Evolutionary conservation across 768 basidiomycete genomes (phyloP).

Genomic region (Lactarius hatsudake): DNA sequence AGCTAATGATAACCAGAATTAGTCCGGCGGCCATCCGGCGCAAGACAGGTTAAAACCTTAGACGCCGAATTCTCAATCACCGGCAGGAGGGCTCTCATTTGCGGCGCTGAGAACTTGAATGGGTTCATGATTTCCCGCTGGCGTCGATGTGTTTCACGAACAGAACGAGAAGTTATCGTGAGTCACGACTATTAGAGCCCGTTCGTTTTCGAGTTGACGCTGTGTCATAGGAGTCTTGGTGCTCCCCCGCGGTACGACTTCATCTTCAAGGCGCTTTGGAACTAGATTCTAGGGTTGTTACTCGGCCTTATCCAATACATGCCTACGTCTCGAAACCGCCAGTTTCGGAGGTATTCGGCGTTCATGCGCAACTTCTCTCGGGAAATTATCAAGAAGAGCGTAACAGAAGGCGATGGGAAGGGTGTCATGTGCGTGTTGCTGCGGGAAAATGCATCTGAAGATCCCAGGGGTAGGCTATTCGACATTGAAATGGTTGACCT

Average conservation of each 20-base stretch:
- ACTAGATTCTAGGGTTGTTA: constrained; percentile 20
- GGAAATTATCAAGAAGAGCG: constrained; percentile 17
- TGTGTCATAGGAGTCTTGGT: neutral
- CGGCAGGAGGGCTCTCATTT: constrained; percentile 29
- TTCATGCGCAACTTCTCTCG: constrained; percentile 19
- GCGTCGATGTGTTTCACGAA: too few relatives aligned
- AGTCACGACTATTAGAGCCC: neutral
- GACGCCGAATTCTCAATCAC: constrained; percentile 25
- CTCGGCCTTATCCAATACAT: constrained; percentile 23
- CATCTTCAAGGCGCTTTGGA: constrained; percentile 24
- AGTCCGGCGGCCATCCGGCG: neutral
- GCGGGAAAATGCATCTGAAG: constrained; percentile 27
- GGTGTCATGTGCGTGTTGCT: constrained; percentile 30
- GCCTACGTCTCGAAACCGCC: constrained; percentile 14
- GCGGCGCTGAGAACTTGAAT: constrained; percentile 28
- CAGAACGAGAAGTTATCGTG: constrained; percentile 31
- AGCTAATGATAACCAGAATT: constrained; percentile 14
- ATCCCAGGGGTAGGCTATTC: constrained; percentile 15
- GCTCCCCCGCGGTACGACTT: constrained; percentile 3
- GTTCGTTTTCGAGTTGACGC: neutral
- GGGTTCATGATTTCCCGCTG: constrained; percentile 33
- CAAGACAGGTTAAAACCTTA: constrained; percentile 21
- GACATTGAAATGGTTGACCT: constrained; percentile 25
- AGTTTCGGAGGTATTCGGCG: constrained; percentile 11
- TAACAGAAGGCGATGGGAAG: constrained; percentile 19